A percentile compares a stretch with the other conserved stretches of the same genome.
Evolutionary conservation across 2,329 filamentous ascomycete species (phyloP).

Genomic region (Curvularia verruculosa): DNA sequence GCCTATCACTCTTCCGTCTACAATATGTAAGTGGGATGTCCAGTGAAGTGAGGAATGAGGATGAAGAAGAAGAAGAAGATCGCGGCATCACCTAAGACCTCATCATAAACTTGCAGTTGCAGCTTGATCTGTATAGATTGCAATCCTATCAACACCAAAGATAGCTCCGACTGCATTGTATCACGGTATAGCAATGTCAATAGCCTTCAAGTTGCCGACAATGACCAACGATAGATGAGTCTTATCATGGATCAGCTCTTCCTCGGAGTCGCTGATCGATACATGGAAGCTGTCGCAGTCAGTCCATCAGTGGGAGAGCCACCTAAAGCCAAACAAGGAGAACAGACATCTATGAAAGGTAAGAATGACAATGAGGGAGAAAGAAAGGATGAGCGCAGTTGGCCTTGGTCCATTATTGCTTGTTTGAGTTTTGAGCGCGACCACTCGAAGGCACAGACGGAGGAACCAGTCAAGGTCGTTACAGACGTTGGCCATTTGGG

Average conservation of each 20-base stretch:
- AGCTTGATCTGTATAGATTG: background rate
- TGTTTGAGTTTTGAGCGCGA: constrained; percentile 12
- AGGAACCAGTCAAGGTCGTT: constrained; percentile 5
- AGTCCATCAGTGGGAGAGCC: background rate
- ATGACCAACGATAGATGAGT: constrained; percentile 11
- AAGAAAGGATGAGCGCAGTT: background rate
- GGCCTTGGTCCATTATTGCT: constrained; percentile 1
- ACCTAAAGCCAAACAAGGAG: background rate
- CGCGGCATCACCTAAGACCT: background rate
- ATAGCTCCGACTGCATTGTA: background rate
- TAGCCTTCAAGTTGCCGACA: background rate
- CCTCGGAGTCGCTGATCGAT: constrained; percentile 2
- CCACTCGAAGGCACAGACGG: constrained; percentile 6
- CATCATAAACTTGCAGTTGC: background rate
- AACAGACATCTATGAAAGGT: background rate
- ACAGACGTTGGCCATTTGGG: constrained; percentile 9
- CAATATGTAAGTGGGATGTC: too few species aligned
- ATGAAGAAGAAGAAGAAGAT: too few species aligned
- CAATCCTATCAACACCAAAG: background rate
- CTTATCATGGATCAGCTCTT: constrained; percentile 15
- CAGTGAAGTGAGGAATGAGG: background rate
- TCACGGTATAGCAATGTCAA: background rate
- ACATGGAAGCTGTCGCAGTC: background rate
- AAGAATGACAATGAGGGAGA: background rate
- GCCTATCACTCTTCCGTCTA: background rate